Conservation (phyloP, 2,329 filamentous ascomycete genomes). For the Aureobasidium sp. region DNA sequence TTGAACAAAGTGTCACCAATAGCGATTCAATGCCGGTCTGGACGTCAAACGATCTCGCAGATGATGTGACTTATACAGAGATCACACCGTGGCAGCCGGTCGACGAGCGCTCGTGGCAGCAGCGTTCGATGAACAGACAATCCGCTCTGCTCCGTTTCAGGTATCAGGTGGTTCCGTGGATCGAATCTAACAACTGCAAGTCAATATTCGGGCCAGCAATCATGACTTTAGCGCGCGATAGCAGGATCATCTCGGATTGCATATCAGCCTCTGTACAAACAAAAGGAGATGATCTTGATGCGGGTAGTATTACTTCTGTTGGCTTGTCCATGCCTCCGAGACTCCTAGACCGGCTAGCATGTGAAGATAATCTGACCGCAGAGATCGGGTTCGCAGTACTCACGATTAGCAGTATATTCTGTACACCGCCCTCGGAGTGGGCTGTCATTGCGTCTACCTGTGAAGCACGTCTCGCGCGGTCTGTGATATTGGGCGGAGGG, state of each 20-base stretch:
- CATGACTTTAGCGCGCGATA: conserved; percentile 9
- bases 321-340: not conserved
- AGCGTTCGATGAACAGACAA: not conserved
- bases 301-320: not conserved
- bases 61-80: not conserved
- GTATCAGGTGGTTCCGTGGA: conserved; percentile 2
- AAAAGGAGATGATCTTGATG: not conserved
- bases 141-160: not conserved
- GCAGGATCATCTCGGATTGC: conserved; percentile 5
- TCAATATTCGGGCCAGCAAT: conserved; percentile 7
- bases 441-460: not conserved
- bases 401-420: not conserved
- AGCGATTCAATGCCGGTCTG: not conserved
- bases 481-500: not conserved
- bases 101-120: conserved; percentile 1
- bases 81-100: not conserved
- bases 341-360: not conserved
- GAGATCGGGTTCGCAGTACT: not conserved
- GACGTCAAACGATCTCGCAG: not conserved
- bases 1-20: not conserved
- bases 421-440: not conserved
- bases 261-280: not conserved
- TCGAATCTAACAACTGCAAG: conserved; percentile 8
- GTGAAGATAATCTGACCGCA: not conserved
- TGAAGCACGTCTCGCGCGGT: not conserved